Evolutionary conservation across 768 basidiomycete species (phyloP).

Genomic region (Lactifluus volemus): DNA sequence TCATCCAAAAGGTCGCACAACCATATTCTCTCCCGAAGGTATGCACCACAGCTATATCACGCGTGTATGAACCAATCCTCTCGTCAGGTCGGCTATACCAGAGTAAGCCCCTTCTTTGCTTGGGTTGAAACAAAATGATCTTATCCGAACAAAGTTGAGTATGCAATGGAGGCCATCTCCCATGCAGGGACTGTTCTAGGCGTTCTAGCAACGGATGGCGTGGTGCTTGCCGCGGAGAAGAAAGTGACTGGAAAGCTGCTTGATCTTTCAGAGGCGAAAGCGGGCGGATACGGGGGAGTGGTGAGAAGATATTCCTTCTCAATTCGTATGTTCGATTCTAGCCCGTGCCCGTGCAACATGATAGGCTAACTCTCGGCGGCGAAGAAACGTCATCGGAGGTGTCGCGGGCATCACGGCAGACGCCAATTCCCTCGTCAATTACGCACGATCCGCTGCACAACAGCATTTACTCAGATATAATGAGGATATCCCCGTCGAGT

Average conservation of each 20-base stretch:
- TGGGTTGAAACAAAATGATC: conserved; percentile 7
- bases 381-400: conserved; percentile 89
- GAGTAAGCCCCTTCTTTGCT: conserved; percentile 44
- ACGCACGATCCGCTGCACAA: conserved; percentile 85
- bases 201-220: conserved; percentile 82
- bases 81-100: conserved; percentile 88
- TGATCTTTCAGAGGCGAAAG: conserved; percentile 79
- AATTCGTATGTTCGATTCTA: conserved; percentile 57
- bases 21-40: conserved; percentile 99
- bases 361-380: background rate
- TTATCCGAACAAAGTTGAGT: conserved; percentile 62
- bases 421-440: conserved; percentile 95
- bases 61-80: conserved; percentile 10
- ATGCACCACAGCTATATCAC: conserved; percentile 19
- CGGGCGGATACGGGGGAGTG: conserved; percentile 87
- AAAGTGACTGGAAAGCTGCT: conserved; percentile 97
- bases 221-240: conserved; percentile 92
- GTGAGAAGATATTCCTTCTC: conserved; percentile 95
- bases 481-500: conserved; percentile 96
- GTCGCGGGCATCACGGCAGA: conserved; percentile 96
- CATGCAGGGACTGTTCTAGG: conserved; percentile 93
- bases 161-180: conserved; percentile 99
- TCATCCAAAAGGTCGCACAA: conserved; percentile 66
- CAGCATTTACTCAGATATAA: conserved; percentile 84
- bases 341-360: background rate